A percentile compares a stretch with the other conserved stretches of the same genome.
Evolutionary conservation across 1,284 basidiomycete species (phyloP).

Genomic region (Cryptococcus sp.): DNA sequence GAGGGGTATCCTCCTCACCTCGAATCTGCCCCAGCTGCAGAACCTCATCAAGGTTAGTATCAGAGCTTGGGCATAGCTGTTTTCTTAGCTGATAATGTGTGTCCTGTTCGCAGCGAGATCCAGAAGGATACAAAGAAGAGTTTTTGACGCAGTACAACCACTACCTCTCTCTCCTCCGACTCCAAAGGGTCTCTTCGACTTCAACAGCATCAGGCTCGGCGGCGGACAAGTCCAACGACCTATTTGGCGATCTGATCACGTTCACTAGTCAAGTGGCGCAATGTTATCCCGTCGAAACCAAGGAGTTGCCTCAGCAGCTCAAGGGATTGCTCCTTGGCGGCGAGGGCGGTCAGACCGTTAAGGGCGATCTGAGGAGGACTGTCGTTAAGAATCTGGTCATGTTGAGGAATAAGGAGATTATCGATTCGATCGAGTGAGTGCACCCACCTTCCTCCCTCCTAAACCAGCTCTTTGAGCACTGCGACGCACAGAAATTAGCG

Average conservation of each 20-base stretch:
- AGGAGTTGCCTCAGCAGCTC: slow-evolving; percentile 76
- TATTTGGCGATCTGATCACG: slow-evolving; percentile 80
- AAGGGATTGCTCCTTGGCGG: slow-evolving; percentile 66
- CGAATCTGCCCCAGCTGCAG: slow-evolving; percentile 71
- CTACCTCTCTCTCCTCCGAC: slow-evolving; percentile 82
- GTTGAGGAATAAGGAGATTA: slow-evolving; percentile 88
- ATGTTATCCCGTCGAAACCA: slow-evolving; percentile 85
- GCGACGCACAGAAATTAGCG: background rate
- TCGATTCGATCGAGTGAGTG: slow-evolving; percentile 84
- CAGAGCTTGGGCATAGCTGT: background rate
- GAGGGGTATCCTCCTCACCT: slow-evolving; percentile 56
- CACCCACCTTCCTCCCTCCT: background rate
- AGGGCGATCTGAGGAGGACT: slow-evolving; percentile 67
- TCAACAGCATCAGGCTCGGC: slow-evolving; percentile 23
- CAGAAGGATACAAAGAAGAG: slow-evolving; percentile 88
- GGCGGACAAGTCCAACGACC: slow-evolving; percentile 67
- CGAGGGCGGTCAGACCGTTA: slow-evolving; percentile 34
- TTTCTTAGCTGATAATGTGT: background rate
- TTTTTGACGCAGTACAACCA: slow-evolving; percentile 99
- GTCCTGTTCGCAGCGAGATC: slow-evolving; percentile 64
- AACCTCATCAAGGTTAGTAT: slow-evolving; percentile 78
- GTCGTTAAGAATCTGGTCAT: slow-evolving; percentile 88
- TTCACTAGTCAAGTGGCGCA: slow-evolving; percentile 75
- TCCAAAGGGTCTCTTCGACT: slow-evolving; percentile 54
- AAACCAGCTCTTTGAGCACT: background rate